Conservation (phyloP, 2,329 filamentous ascomycete genomes). For the Tolypocladium album region DNA sequence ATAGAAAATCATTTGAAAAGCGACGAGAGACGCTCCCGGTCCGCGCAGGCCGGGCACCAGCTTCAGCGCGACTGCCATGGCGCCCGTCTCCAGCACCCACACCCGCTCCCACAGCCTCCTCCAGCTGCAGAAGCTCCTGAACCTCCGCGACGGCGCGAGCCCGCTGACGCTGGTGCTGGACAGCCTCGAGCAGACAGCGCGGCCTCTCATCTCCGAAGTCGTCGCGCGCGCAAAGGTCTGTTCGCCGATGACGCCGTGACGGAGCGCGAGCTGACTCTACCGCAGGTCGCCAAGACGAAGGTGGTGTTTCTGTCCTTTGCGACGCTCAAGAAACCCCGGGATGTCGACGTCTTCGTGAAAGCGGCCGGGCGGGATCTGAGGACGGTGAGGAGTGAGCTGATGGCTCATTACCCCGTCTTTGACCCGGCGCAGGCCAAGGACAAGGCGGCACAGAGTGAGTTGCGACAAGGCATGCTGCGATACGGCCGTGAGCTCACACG, state of each 20-base stretch:
- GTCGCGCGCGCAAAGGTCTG: constrained; percentile 60
- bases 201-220: constrained; percentile 62
- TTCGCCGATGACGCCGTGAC: constrained; percentile 4
- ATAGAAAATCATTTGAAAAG: not conserved
- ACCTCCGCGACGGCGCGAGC: constrained; percentile 66
- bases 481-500: not conserved
- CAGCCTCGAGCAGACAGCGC: constrained; percentile 69
- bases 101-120: constrained; percentile 76
- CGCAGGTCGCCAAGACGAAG: constrained; percentile 51
- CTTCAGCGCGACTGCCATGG: constrained; percentile 28
- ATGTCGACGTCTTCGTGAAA: constrained; percentile 57
- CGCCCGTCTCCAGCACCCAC: constrained; percentile 49
- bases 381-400: constrained; percentile 48
- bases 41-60: not conserved
- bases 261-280: not conserved
- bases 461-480: not conserved
- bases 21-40: not conserved
- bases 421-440: constrained; percentile 25
- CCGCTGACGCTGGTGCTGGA: constrained; percentile 83
- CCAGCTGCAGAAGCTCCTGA: constrained; percentile 72
- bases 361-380: constrained; percentile 48
- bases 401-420: constrained; percentile 33
- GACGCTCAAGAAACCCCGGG: constrained; percentile 52
- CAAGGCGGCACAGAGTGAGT: constrained; percentile 32
- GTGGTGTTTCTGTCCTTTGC: constrained; percentile 71